Evolutionary conservation across 257 asterid species (phyloP).

Genomic region (Petunia axillaris): DNA sequence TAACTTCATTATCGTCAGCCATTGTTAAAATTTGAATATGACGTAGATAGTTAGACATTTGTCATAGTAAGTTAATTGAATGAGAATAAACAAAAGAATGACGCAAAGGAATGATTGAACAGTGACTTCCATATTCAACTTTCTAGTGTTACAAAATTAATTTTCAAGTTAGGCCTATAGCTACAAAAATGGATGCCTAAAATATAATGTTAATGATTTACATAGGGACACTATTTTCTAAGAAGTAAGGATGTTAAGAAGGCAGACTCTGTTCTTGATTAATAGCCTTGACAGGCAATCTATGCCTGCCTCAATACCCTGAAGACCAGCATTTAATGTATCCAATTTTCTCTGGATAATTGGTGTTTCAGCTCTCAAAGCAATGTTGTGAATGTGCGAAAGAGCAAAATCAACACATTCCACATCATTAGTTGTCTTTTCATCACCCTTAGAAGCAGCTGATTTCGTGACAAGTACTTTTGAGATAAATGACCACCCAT

Average conservation of each 20-base stretch:
- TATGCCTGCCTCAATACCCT: conserved; percentile 24
- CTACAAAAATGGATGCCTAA: not conserved
- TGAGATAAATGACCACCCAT: conserved; percentile 26
- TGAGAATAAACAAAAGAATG: not conserved
- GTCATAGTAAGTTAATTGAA: not conserved
- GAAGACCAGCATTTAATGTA: conserved; percentile 5
- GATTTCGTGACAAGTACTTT: conserved; percentile 7
- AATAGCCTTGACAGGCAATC: conserved; percentile 20
- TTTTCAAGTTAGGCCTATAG: not conserved
- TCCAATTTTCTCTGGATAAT: conserved; percentile 11
- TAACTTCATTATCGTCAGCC: not conserved
- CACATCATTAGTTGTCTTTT: conserved; percentile 21
- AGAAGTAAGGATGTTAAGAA: conserved; percentile 25
- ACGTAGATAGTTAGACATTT: not conserved
- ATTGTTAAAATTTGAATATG: not conserved
- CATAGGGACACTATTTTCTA: conserved; percentile 22
- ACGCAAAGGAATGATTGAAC: not conserved
- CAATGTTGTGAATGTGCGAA: not conserved
- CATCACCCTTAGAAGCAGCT: not conserved
- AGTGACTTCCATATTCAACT: not conserved
- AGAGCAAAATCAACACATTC: conserved; percentile 23
- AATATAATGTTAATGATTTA: conserved; percentile 19
- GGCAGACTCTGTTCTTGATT: conserved; percentile 26
- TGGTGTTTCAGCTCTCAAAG: not conserved
- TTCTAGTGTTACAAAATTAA: not conserved